Evolutionary conservation across 768 basidiomycete species (phyloP).

Genomic region (Leccinum truebloodii): DNA sequence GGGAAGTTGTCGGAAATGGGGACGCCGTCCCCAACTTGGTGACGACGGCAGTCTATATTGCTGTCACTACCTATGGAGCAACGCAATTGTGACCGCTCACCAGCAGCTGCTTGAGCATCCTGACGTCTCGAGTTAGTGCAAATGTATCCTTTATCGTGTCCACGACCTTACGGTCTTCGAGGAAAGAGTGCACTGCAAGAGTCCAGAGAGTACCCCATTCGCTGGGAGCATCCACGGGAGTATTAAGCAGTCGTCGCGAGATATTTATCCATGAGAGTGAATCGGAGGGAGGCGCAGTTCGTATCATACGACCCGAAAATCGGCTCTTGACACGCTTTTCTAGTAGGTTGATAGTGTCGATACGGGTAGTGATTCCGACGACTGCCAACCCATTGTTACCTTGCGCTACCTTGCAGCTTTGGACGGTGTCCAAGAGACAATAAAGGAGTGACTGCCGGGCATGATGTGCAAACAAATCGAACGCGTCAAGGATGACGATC

Average conservation of each 20-base stretch:
- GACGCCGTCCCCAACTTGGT: conserved; percentile 47
- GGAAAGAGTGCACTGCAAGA: conserved; percentile 53
- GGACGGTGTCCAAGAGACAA: conserved; percentile 92
- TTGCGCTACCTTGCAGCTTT: conserved; percentile 68
- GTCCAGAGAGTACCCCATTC: conserved; percentile 70
- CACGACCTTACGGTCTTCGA: conserved; percentile 48
- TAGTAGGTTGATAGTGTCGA: conserved; percentile 84
- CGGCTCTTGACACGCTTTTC: conserved; percentile 98
- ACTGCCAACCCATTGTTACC: conserved; percentile 75
- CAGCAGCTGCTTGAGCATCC: conserved; percentile 57
- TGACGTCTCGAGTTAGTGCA: conserved; percentile 58
- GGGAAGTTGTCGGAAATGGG: conserved; percentile 53
- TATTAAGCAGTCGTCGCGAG: conserved; percentile 47
- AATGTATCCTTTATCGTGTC: conserved; percentile 59
- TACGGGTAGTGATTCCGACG: conserved; percentile 81
- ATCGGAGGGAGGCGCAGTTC: conserved; percentile 62
- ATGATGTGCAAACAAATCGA: conserved; percentile 92
- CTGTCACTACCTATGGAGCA: conserved; percentile 10
- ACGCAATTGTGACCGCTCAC: conserved; percentile 41
- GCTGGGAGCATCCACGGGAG: conserved; percentile 23
- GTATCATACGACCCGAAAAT: conserved; percentile 89
- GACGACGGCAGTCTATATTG: conserved; percentile 43
- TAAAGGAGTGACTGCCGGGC: conserved; percentile 92
- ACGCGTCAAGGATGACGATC: conserved; percentile 84
- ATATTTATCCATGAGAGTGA: conserved; percentile 51